A percentile compares a stretch with the other conserved stretches of the same genome.
Evolutionary conservation across 1,284 basidiomycete species (phyloP).

Genomic region (Trichosporon faecale): DNA sequence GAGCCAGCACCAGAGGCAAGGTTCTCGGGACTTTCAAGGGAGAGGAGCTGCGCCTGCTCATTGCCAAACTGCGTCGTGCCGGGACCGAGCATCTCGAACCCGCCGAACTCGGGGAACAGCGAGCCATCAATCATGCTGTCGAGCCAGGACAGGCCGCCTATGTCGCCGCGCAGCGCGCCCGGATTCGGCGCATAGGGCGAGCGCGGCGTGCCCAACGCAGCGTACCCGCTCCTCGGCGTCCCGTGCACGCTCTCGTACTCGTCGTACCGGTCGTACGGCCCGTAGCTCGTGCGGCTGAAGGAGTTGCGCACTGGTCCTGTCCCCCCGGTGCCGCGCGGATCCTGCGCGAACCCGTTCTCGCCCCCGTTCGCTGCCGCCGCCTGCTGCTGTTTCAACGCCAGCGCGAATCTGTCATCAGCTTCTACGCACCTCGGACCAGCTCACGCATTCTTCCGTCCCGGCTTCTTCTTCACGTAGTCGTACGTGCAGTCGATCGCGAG

Average conservation of each 20-base stretch:
- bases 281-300: slow-evolving; percentile 2
- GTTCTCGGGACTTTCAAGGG: slow-evolving; percentile 38
- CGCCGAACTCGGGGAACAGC: slow-evolving; percentile 15
- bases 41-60: slow-evolving; percentile 44
- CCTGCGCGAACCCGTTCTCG: neutral
- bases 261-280: slow-evolving; percentile 8
- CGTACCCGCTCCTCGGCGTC: slow-evolving; percentile 22
- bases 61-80: slow-evolving; percentile 26
- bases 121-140: slow-evolving; percentile 28
- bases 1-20: slow-evolving; percentile 12
- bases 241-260: neutral
- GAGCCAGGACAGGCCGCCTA: slow-evolving; percentile 28
- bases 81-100: slow-evolving; percentile 18
- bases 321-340: neutral
- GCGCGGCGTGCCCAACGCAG: slow-evolving; percentile 24
- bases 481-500: slow-evolving; percentile 44
- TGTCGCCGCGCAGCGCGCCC: slow-evolving; percentile 14
- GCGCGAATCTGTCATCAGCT: slow-evolving; percentile 17
- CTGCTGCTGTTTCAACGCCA: slow-evolving; percentile 18
- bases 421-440: no score
- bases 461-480: slow-evolving; percentile 48
- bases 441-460: slow-evolving; percentile 46
- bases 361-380: neutral
- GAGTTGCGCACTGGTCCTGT: neutral
- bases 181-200: slow-evolving; percentile 1